Base-by-base conservation (phyloP, 441 rosid species). In the Erodium moschatum region DNA sequence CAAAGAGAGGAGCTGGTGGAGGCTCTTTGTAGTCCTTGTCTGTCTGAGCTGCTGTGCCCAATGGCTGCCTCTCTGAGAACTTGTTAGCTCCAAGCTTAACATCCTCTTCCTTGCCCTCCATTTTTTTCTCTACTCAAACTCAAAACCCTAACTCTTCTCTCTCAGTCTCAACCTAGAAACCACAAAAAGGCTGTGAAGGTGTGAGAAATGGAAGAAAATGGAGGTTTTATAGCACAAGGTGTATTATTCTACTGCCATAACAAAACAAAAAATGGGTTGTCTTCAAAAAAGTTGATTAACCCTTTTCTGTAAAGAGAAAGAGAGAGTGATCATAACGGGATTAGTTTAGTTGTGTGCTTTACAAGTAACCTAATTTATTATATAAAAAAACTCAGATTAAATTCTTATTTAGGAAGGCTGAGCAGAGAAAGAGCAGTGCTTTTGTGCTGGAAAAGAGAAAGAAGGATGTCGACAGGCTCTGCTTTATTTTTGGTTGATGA, bases 11-110 rank as follows among this genome's bases (percentile, higher is more conserved):
- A 0, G 86, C 87, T 10, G 88, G 88, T 29, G 90, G 90, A 48
- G 88, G 85, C 78, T 83, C 88, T 70, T 77, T 69, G 71, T 86
- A 84, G 84, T 83, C 87, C 67, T 86, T 86, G 76, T 79, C 78
- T 10, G 77, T 66, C 74, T 80, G 83, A 2, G 85, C 83, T 13
- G 83, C 71, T 62, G 81, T 80, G 52, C 85, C 83, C 10, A 82
- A 69, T 40, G 85, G 83, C 38, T 82, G 85, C 68, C 85, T 80
- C 79, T 82, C 85, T 2, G 81, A 3, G 73, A 74, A 82, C 72
- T 72, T 82, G 85, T 76, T 82, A 7, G 85, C 80, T 74, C 85
- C 85, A 10, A 72, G 73, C 73, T 70, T 78, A 38, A 82, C 85
- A 78, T 82, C 85, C 77, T 82, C 85, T 69, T 78, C 85, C 73